These are phyloP conservation scores for Phytophthora fragariaefolia DNA, from an alignment of 352 stramenopile species.

Conservation along the genomic window DNA sequence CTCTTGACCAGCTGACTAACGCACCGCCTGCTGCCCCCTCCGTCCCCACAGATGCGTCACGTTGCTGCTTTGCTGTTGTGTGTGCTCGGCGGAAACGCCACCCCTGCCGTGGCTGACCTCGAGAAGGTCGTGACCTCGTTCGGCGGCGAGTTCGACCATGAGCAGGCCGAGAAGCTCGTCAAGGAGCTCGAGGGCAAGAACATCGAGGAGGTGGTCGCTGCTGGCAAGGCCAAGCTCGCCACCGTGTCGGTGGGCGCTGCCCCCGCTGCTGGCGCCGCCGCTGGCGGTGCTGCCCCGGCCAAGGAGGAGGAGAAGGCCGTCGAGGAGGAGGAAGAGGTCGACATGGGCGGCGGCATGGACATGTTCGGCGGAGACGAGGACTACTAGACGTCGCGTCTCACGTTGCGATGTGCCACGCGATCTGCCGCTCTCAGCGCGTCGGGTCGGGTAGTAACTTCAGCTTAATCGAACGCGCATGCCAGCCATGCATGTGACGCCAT, in stretches of 20 bases:
- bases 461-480: conserved; percentile 59
- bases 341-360: conserved; percentile 84
- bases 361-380: conserved; percentile 87
- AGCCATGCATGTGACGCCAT: conserved; percentile 47
- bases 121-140: conserved; percentile 88
- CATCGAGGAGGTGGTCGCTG: conserved; percentile 87
- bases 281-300: conserved; percentile 48
- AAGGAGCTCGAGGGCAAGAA: conserved; percentile 92
- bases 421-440: conserved; percentile 10
- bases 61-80: conserved; percentile 92
- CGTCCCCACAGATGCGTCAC: conserved; percentile 85
- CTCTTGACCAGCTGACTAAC: not conserved
- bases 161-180: conserved; percentile 80
- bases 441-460: conserved; percentile 45
- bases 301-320: conserved; percentile 72
- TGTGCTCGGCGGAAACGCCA: conserved; percentile 87
- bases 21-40: not conserved
- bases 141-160: conserved; percentile 80
- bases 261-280: conserved; percentile 43
- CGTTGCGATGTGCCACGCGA: conserved; percentile 8
- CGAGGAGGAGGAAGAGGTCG: conserved; percentile 83
- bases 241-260: conserved; percentile 79
- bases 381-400: conserved; percentile 62
- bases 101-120: conserved; percentile 77
- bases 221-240: conserved; percentile 85